Evolutionary conservation across 306 rosid species (phyloP), one percentile per base, ranked within the genome.

Genomic region (Rosa multiflora): DNA sequence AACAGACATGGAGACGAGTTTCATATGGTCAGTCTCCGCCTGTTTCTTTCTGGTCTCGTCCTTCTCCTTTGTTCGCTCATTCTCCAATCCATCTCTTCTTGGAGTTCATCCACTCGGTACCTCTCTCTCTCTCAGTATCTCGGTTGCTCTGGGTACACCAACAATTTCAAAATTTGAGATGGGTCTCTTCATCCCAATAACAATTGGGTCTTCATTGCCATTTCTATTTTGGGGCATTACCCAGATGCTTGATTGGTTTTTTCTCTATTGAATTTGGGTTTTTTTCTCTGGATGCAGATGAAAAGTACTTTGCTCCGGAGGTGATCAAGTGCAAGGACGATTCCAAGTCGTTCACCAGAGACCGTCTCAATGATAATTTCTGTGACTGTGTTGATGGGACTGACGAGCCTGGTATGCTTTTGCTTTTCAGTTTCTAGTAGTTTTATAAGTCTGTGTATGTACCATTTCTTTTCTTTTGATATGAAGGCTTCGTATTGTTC

Each of bases 361-460:
- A 91, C 70, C 97, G 95, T 73, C 91, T 94, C 74, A 92, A 94
- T 55, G 97, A 91, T 72, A 48, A 94, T 80, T 92, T 84, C 85
- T 94, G 97, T 18, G 99, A 92, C 70, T 94, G 99, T 80, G 70
- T 81, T 53, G 97, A 94, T 85, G 97, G 97, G 42, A 92, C 99
- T 14, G 97, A 94, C 82, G 99, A 94, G 77, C 97, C 97, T 11
- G 99, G 97, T 90, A 84, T 64, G 81, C 4, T 32, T 52, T 32
- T 52, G 0, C 47, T 63, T n/a, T 64, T 73, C 2, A 14, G 4
- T 20, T 46, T 53, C 42, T 42, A 17, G 26, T 48, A 32, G 10
- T 9, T 43, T n/a, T 74, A 49, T 39, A 55, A 74, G 13, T 63
- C 56, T 74, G 46, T 51, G 10, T 15, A 26, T 29, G 43, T 35